Base-by-base conservation (phyloP, 176 grass and related monocot species). In the Eleusine coracana region DNA sequence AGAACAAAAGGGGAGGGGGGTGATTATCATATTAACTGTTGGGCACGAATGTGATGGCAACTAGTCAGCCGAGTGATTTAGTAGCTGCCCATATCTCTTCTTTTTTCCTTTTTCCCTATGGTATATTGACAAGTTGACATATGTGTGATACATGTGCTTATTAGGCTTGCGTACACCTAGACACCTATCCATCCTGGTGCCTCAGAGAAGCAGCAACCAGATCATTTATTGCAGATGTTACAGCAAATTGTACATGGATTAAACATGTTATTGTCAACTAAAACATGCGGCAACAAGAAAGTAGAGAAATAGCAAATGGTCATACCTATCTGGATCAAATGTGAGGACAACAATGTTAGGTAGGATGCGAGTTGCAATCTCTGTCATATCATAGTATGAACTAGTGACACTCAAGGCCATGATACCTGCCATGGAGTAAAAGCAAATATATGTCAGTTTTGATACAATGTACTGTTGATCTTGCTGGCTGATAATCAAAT, bases 321-420 rank as follows among this genome's bases (percentile, higher is more conserved):
- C 59, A 61, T 84, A 99, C 97, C 93, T 89, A 83, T 99, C 97
- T 79, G 91, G 83, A 87, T 99, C 97, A 89, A 94, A 92, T 60
- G 93, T 96, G 79, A 99, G 97, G 29, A 94, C 93, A 85, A 95
- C 89, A 63, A 99, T 61, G 68, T 96, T 96, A 80, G 97, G 97
- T 77, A 99, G 93, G 73, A 99, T 89, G 46, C 97, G 91, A 80
- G 93, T 99, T 60, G 97, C 93, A 66, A 99, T 87, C 78, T 99
- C 97, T 85, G 91, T 92, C 91, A 99, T 96, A 77, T 99, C 97
- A 21, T 99, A 99, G 84, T 94, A 99, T 79, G 91, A 87, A 89
- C 91, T 92, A 16, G 97, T 99, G 74, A 93, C 93, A 77, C 83
- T 96, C 63, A 99, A 86, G 36, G 97, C 97, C 97, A 99, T 96